Percentiles rank a stretch among this genome's conserved stretches.
phyloP scores from a whole-genome alignment of 2,329 filamentous ascomycete genomes.

The Waltergamsia citrina region DNA sequence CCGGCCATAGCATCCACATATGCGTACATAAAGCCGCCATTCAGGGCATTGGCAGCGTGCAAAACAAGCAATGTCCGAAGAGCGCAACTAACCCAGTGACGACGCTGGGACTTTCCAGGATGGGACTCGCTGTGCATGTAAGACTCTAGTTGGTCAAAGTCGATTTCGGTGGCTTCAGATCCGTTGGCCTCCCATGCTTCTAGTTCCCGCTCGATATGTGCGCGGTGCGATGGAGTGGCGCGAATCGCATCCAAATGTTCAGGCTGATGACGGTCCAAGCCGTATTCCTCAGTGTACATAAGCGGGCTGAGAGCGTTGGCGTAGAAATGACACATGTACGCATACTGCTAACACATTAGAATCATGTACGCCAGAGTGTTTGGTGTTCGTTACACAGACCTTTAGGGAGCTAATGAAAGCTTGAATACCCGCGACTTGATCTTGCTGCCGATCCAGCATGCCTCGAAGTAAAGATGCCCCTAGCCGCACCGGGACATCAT shows the following conservation, averaged over 20 bases:
- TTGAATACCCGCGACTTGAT: conserved; percentile 69
- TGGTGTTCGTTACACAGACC: conserved; percentile 27
- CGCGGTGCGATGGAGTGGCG: conserved; percentile 58
- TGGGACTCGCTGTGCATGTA: background rate
- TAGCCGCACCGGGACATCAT: conserved; percentile 47
- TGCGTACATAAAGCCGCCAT: conserved; percentile 38
- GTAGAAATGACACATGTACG: conserved; percentile 81
- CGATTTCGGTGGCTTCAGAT: background rate
- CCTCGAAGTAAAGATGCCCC: conserved; percentile 53
- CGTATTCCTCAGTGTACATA: conserved; percentile 17
- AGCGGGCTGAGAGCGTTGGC: conserved; percentile 66
- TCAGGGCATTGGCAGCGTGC: conserved; percentile 22
- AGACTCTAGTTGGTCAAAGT: background rate
- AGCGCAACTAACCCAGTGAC: conserved; percentile 27
- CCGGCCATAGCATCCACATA: conserved; percentile 53
- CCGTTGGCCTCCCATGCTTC: conserved; percentile 10
- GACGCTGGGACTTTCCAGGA: conserved; percentile 9
- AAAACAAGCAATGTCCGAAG: conserved; percentile 40
- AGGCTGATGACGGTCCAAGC: conserved; percentile 31
- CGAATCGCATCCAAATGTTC: conserved; percentile 61
- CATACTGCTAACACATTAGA: conserved; percentile 43
- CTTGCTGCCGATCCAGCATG: conserved; percentile 62
- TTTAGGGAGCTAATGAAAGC: conserved; percentile 62
- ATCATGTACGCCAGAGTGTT: background rate
- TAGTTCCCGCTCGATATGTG: conserved; percentile 31